A percentile compares a stretch with the other conserved stretches of the same genome.
These are phyloP conservation scores for Schwanniomyces etchellsii DNA, from an alignment of 1,139 yeast species.

Conservation along the genomic window DNA sequence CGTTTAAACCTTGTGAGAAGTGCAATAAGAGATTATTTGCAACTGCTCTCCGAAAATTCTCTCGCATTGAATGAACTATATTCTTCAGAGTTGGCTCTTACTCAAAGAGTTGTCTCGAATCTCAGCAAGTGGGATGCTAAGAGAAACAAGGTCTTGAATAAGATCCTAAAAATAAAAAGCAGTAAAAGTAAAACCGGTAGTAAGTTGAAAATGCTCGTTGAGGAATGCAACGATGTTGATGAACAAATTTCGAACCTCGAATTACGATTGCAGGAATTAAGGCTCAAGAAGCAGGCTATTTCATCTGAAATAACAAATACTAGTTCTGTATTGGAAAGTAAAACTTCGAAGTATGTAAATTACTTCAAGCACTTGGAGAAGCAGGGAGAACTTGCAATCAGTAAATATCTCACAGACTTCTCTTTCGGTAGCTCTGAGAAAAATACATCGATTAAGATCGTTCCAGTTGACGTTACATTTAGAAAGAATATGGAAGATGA, in stretches of 20 bases:
- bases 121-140: conserved; percentile 43
- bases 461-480: conserved; percentile 30
- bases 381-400: conserved; percentile 31
- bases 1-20: conserved; percentile 24
- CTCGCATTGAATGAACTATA: conserved; percentile 48
- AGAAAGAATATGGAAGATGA: conserved; percentile 10
- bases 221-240: conserved; percentile 30
- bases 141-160: conserved; percentile 26
- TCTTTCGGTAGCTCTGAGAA: conserved; percentile 18
- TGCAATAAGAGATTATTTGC: conserved; percentile 20
- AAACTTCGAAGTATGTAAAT: conserved; percentile 39
- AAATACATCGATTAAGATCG: conserved; percentile 13
- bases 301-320: conserved; percentile 43
- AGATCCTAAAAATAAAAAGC: conserved; percentile 38
- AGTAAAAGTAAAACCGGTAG: conserved; percentile 40
- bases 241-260: conserved; percentile 40
- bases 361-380: conserved; percentile 35
- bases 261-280: conserved; percentile 26
- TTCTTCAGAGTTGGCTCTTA: conserved; percentile 28
- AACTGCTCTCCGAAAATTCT: conserved; percentile 36
- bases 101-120: conserved; percentile 21
- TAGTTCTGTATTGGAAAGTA: conserved; percentile 50
- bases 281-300: conserved; percentile 31
- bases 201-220: conserved; percentile 32
- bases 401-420: conserved; percentile 17